Percentiles rank a stretch among this genome's conserved stretches.
Conservation (phyloP, 75 land plant species). For the Pinus albicaulis region DNA sequence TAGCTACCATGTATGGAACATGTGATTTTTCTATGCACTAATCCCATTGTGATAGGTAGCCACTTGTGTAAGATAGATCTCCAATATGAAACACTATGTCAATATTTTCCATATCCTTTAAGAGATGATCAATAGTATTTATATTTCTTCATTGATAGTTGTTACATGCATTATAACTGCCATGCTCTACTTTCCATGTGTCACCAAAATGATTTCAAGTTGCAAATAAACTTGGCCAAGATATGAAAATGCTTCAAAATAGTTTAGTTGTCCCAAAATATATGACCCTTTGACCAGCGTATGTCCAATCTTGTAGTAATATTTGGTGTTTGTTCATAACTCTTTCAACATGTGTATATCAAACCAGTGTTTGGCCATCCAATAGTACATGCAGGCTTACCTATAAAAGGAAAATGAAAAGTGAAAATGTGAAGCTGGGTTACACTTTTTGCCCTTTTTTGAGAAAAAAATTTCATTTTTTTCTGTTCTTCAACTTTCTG, state of each 20-base stretch:
- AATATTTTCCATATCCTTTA: conserved; percentile 66
- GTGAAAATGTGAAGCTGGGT: no score
- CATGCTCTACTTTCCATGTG: conserved; percentile 90
- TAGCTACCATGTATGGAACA: conserved; percentile 40
- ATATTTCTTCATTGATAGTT: conserved; percentile 69
- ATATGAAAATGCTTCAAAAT: conserved; percentile 71
- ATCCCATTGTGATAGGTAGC: conserved; percentile 95
- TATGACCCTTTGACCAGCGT: conserved; percentile 54
- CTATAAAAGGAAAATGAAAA: no score
- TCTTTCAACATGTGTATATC: conserved; percentile 38
- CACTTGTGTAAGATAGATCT: conserved; percentile 81
- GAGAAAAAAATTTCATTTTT: no score
- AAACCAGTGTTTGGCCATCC: conserved; percentile 40
- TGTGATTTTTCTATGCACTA: conserved; percentile 72
- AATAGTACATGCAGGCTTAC: no score
- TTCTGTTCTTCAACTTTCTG: no score
- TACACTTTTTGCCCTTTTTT: no score
- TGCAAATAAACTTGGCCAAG: conserved; percentile 80
- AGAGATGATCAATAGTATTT: conserved; percentile 69
- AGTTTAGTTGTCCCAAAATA: conserved; percentile 50
- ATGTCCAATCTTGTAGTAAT: conserved; percentile 75
- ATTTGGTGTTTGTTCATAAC: conserved; percentile 47
- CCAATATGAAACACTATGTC: conserved; percentile 85
- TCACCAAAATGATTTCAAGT: conserved; percentile 82
- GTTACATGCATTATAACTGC: conserved; percentile 81